A percentile compares a stretch with the other conserved stretches of the same genome.
Evolutionary conservation across 208 protist species (phyloP).

Genomic region (Crithidia bombi): DNA sequence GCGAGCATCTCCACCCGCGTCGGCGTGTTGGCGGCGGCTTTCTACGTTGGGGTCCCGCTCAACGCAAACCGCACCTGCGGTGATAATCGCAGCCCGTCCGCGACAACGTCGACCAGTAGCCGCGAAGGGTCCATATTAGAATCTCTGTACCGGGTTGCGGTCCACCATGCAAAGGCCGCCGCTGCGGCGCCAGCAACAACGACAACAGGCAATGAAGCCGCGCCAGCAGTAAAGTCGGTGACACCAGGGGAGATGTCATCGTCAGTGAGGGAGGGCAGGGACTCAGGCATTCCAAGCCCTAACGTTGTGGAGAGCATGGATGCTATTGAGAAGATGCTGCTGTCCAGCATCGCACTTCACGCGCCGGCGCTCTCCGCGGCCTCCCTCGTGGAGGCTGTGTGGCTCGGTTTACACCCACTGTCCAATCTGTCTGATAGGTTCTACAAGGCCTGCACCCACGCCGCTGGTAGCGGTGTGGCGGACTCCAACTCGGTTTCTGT

Average conservation of each 20-base stretch:
- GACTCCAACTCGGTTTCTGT: background rate
- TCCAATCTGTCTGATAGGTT: background rate
- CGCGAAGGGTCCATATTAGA: conserved; percentile 16
- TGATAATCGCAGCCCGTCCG: background rate
- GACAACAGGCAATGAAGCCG: background rate
- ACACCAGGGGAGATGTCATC: background rate
- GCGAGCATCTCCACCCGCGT: conserved; percentile 27
- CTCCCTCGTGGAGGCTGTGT: conserved; percentile 29
- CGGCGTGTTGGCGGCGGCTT: background rate
- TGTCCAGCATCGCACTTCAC: conserved; percentile 17
- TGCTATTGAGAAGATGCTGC: conserved; percentile 14
- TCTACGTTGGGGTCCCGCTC: background rate
- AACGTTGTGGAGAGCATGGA: background rate
- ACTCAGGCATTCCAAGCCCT: background rate
- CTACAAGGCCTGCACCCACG: background rate
- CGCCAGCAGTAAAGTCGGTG: background rate
- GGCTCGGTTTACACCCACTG: conserved; percentile 25
- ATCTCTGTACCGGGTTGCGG: conserved; percentile 5
- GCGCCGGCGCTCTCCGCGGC: conserved; percentile 4
- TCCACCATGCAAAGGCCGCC: conserved; percentile 1
- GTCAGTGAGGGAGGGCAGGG: background rate
- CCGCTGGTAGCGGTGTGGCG: background rate
- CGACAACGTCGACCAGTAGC: background rate
- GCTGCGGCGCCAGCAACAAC: background rate
- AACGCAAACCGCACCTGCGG: background rate